Evolutionary conservation across 257 asterid species (phyloP).

Genomic region (Handroanthus guayacan): DNA sequence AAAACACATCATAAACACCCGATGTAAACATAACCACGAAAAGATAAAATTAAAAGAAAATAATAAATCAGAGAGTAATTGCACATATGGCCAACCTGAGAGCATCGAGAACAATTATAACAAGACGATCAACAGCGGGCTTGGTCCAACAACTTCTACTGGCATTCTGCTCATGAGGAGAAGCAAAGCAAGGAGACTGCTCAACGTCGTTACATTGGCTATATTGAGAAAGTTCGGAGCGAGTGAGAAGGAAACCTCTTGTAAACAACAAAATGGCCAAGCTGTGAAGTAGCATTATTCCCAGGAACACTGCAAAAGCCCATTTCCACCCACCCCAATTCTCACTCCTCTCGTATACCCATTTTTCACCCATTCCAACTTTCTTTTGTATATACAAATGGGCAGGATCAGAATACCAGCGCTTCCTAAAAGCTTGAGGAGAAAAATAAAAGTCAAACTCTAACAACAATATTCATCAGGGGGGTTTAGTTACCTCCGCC

Average conservation of each 20-base stretch:
- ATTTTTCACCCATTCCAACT: constrained; percentile 30
- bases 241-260: constrained; percentile 94
- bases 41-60: not conserved
- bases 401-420: constrained; percentile 8
- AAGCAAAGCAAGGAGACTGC: constrained; percentile 74
- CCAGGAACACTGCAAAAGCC: constrained; percentile 59
- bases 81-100: constrained; percentile 58
- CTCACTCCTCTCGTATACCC: constrained; percentile 45
- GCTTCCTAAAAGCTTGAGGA: not conserved
- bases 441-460: not conserved
- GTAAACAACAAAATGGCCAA: constrained; percentile 74
- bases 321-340: constrained; percentile 59
- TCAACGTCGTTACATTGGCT: constrained; percentile 77
- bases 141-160: constrained; percentile 76
- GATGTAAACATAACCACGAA: constrained; percentile 37
- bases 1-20: constrained; percentile 19
- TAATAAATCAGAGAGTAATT: not conserved
- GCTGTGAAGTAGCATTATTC: constrained; percentile 67
- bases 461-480: not conserved
- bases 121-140: constrained; percentile 81
- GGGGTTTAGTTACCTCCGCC: no score
- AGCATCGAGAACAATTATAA: constrained; percentile 91
- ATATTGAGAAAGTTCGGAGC: constrained; percentile 79
- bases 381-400: not conserved
- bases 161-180: constrained; percentile 38